A percentile compares a stretch with the other conserved stretches of the same genome.
These are phyloP conservation scores for Pseudogymnoascus sp. DNA, from an alignment of 2,329 filamentous ascomycete species.

Conservation along the genomic window DNA sequence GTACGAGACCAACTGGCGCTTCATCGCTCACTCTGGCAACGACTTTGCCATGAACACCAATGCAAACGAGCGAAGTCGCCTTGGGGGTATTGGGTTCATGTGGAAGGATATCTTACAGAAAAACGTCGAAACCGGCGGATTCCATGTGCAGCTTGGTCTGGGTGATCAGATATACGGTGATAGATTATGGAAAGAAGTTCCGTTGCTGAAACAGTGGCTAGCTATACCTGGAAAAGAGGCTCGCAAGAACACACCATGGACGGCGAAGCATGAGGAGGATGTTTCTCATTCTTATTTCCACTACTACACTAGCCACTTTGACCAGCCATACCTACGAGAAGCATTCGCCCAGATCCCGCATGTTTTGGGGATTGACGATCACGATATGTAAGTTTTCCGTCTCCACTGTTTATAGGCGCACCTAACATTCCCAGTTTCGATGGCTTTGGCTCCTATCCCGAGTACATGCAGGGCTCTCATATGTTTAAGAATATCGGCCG, in stretches of 20 bases:
- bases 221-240: conserved; percentile 88
- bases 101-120: conserved; percentile 99
- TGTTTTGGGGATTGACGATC: conserved; percentile 86
- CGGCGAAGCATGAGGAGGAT: conserved; percentile 89
- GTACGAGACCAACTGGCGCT: conserved; percentile 87
- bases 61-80: conserved; percentile 72
- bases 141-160: conserved; percentile 85
- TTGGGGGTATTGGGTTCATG: conserved; percentile 90
- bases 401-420: conserved; percentile 8
- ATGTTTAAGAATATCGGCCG: conserved; percentile 98
- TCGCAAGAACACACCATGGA: conserved; percentile 84
- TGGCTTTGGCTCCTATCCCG: conserved; percentile 92
- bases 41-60: conserved; percentile 87
- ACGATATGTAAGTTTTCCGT: conserved; percentile 75
- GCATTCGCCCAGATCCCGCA: conserved; percentile 97
- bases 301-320: conserved; percentile 97
- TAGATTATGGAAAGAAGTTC: conserved; percentile 91
- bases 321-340: conserved; percentile 88
- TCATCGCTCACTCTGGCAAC: conserved; percentile 92
- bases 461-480: conserved; percentile 95
- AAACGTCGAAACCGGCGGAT: conserved; percentile 91
- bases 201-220: conserved; percentile 89
- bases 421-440: conserved; percentile 62
- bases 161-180: conserved; percentile 96
- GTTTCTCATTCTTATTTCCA: conserved; percentile 96